Evolutionary conservation across 441 rosid genomes (phyloP).

Genomic region (Bruguiera hainesii): DNA sequence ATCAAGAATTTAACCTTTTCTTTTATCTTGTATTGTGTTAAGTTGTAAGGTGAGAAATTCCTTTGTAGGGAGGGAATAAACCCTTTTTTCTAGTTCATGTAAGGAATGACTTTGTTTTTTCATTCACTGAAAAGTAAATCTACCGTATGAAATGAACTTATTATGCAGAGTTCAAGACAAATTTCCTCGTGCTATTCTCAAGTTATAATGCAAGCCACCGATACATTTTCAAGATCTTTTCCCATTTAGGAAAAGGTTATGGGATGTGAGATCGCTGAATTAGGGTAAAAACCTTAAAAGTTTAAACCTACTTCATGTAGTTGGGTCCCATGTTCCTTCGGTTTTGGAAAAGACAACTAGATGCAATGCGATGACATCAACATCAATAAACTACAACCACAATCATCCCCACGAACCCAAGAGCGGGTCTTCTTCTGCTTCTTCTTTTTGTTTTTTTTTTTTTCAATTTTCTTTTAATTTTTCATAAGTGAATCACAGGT

Average conservation of each 20-base stretch:
- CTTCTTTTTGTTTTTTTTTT: neutral
- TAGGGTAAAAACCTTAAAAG: neutral
- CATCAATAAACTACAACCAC: constrained; percentile 17
- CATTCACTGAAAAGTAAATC: too few species aligned
- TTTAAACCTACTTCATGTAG: neutral
- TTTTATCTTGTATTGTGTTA: too few species aligned
- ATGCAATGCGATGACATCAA: constrained; percentile 12
- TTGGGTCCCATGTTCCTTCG: constrained; percentile 36
- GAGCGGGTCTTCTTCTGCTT: neutral
- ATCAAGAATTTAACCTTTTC: too few species aligned
- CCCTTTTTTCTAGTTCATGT: too few species aligned
- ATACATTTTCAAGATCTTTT: constrained; percentile 1
- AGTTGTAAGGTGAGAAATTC: too few species aligned
- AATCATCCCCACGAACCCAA: neutral
- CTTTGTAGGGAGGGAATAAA: too few species aligned
- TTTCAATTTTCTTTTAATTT: too few species aligned
- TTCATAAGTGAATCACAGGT: neutral
- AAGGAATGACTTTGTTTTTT: too few species aligned
- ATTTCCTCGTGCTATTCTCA: too few species aligned
- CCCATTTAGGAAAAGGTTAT: constrained; percentile 15
- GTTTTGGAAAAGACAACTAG: constrained; percentile 42
- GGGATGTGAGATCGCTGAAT: neutral
- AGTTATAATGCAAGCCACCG: neutral
- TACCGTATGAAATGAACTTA: too few species aligned
- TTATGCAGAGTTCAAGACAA: too few species aligned